A percentile compares a stretch with the other conserved stretches of the same genome.
phyloP scores from a whole-genome alignment of 257 asterid genomes.

The Paulownia fortunei region DNA sequence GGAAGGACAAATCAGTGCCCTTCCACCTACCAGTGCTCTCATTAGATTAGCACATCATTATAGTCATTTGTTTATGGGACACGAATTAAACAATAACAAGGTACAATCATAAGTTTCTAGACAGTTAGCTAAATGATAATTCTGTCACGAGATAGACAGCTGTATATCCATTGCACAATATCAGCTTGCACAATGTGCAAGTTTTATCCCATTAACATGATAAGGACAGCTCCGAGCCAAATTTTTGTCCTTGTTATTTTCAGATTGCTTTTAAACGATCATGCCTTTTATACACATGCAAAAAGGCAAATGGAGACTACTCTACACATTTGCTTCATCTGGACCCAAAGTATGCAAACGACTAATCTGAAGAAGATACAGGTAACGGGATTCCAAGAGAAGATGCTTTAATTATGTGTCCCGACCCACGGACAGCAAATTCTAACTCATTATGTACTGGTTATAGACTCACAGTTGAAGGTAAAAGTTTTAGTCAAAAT shows the following conservation, averaged over 20 bases:
- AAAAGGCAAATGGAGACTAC: constrained; percentile 11
- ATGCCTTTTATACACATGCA: constrained; percentile 20
- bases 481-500: too few relatives aligned
- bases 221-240: background rate
- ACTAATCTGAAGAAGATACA: background rate
- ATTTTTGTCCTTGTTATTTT: background rate
- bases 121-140: constrained; percentile 21
- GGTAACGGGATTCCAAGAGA: background rate
- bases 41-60: constrained; percentile 7
- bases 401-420: constrained; percentile 6
- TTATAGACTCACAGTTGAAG: too few relatives aligned
- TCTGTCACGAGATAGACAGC: constrained; percentile 27
- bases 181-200: background rate
- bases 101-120: constrained; percentile 4
- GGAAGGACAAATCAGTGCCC: background rate
- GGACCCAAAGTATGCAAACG: background rate
- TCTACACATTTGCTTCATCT: constrained; percentile 9
- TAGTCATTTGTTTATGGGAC: background rate
- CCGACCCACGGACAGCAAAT: constrained; percentile 11
- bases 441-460: background rate
- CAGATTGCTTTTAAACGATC: background rate
- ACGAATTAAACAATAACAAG: constrained; percentile 6
- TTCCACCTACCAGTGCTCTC: background rate
- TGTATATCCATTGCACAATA: background rate
- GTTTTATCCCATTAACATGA: background rate